These are phyloP conservation scores for Suillus weaverae DNA, from an alignment of 768 basidiomycete species.

Conservation along the genomic window DNA sequence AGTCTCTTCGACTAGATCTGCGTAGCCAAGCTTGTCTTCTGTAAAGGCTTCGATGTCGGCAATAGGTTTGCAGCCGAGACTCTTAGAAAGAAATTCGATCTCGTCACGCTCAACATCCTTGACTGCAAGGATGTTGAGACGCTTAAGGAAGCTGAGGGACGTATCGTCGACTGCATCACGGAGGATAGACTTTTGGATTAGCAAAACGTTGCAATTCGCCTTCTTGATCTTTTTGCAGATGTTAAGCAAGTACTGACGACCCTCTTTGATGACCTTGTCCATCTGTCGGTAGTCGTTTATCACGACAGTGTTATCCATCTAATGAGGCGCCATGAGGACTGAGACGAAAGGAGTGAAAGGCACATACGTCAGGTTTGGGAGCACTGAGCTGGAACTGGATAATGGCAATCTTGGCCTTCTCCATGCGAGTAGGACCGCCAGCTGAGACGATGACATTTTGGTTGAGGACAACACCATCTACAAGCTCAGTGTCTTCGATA, in stretches of 20 bases:
- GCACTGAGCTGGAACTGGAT: constrained; percentile 98
- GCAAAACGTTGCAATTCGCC: constrained; percentile 97
- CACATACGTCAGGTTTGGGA: constrained; percentile 92
- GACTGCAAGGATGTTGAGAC: constrained; percentile 92
- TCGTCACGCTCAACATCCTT: constrained; percentile 99
- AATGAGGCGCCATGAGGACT: constrained; percentile 6
- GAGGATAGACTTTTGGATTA: constrained; percentile 99
- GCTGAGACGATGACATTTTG: constrained; percentile 90
- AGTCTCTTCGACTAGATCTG: constrained; percentile 92
- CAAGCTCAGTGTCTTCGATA: constrained; percentile 96
- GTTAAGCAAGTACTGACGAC: constrained; percentile 95
- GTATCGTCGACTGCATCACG: constrained; percentile 99
- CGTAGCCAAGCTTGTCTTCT: constrained; percentile 96
- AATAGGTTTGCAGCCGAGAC: constrained; percentile 92
- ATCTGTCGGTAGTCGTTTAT: constrained; percentile 99
- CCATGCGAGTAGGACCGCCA: constrained; percentile 91
- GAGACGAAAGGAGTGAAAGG: background rate
- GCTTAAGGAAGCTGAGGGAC: constrained; percentile 95
- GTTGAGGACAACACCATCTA: constrained; percentile 96
- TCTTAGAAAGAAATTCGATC: constrained; percentile 95
- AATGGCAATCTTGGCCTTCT: constrained; percentile 98
- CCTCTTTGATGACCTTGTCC: constrained; percentile 99
- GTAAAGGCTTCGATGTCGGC: constrained; percentile 98
- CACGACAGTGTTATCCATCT: constrained; percentile 99
- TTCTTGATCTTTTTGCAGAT: constrained; percentile 99